Evolutionary conservation across 306 rosid genomes (phyloP), one percentile per base, ranked within the genome.

Genomic region (Quercus berberidifolia): DNA sequence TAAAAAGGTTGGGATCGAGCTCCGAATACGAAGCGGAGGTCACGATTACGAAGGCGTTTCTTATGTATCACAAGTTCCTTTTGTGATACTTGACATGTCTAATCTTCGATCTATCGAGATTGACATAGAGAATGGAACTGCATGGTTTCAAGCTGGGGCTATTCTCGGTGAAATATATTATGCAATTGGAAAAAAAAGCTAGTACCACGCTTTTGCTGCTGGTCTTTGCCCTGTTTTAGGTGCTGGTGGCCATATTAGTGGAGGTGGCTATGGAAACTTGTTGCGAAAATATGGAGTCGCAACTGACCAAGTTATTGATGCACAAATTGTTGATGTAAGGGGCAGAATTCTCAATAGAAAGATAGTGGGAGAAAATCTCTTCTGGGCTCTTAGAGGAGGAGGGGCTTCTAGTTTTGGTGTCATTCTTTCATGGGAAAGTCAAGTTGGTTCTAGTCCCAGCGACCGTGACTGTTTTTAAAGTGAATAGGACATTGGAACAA

Each of bases 1-100:
- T 18, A 88, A 83, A 84, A 74, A 83, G 79, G 85, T 89, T 38
- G 78, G 85, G 13, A 71, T 87, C 54, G 93, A 90, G 20, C 71
- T 91, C 19, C 68, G 91, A 60, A 76, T 93, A 5, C 82, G 95
- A 9, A 90, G 97, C 41, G 97, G 91, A 58, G 98, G 92, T 25
- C 98, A 93, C 76, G 97, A 91, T 67, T 93, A 89, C 15, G 97
- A 93, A 74, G 98, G 92, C 33, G 82, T 90, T 9, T 93, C 98
- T 0, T 93, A 87, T 51, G 93, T 85, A 13, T 93, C 97, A 4
- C 74, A 77, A 51, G 82, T 65, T 0, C 91, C 95, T 49, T 90
- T 91, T 75, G 78, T 85, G 31, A 55, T 90, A 14, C 52, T 92
- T 1, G 94, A 90, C 77, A 80, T 92, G 51, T 81, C 35, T 33